Evolutionary conservation across 2,329 filamentous ascomycete genomes (phyloP).

Genomic region (Fusarium secorum): DNA sequence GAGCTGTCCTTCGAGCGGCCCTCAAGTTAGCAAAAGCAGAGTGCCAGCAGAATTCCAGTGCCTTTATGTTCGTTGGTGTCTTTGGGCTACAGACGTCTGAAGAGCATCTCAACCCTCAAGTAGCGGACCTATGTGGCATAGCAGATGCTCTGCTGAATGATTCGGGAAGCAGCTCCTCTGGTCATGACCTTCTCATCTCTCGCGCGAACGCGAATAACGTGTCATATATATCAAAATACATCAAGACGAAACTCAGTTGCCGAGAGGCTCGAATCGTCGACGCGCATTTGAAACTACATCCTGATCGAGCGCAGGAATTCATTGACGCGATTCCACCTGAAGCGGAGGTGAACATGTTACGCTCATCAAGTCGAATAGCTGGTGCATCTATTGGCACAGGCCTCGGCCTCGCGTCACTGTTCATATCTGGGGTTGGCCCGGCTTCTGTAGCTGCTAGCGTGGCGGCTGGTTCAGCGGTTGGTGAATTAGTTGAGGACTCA

Average conservation of each 20-base stretch:
- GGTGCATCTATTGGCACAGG: too few species aligned
- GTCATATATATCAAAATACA: neutral
- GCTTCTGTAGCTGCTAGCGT: too few species aligned
- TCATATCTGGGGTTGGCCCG: too few species aligned
- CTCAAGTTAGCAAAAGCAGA: neutral
- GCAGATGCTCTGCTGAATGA: neutral
- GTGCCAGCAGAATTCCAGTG: neutral
- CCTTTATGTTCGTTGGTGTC: neutral
- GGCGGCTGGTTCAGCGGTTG: too few species aligned
- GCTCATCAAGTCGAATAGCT: neutral
- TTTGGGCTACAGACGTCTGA: neutral
- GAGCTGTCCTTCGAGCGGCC: neutral
- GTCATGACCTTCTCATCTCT: neutral
- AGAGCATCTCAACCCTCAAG: neutral
- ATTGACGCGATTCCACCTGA: neutral
- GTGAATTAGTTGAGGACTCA: neutral
- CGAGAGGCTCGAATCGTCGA: neutral
- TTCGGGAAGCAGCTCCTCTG: neutral
- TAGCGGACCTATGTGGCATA: neutral
- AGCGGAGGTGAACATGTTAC: rapidly evolving
- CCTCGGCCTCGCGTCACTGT: too few species aligned
- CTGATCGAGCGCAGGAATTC: neutral
- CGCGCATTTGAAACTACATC: neutral
- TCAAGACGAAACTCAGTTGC: neutral
- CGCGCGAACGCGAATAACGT: neutral